Base-by-base conservation (phyloP, 208 protist species). In the Strigomonas culicis region DNA sequence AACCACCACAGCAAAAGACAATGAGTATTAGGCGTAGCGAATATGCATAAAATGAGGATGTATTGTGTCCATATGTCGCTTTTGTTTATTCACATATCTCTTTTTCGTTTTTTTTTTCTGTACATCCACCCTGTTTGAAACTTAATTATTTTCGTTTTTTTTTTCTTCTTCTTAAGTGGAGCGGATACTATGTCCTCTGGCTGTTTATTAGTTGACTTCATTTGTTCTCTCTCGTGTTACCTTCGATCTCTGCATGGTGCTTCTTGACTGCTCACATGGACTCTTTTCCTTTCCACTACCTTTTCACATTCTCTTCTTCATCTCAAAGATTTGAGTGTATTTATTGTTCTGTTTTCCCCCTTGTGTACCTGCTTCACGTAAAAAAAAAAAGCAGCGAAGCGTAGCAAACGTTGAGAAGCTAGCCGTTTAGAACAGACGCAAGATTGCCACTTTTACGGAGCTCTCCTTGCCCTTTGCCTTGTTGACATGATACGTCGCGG, bases 21-120 rank as follows among this genome's bases (percentile, higher is more conserved):
- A 47, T 21, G 15, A 47, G 19, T 47, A 7, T 7, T 19, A 7
- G 36, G 36, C 15, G n/a, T 28, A 55, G 49, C 49, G 10, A 8
- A 21, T 24, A 21, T 28, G 49, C 49, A 21, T 17, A 55, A 8
- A 22, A 8, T 7, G 8, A 8, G 3, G 39, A 47, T n/a, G 28
- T 19, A 50, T 49, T 46, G 7, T 60, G 30, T 31, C 19, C 46
- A 34, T 32, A 24, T 68, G n/a, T 36, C 27, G 28, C 11, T 13
- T 63, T 31, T 58, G 59, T 60, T 72, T 59, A 50, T 57, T 66
- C 60, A 17, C 36, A 66, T 57, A 1, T 28, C 47, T 56, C n/a
- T 17, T 51, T n/a, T 53, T 53, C 11, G 31, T n/a, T 1, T 36
- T 47, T 22, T 25, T 13, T 47, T 17, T 47, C 34, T 11, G 41